These are phyloP conservation scores for Macrolepiota fuliginosa DNA, from an alignment of 768 basidiomycete species.

Conservation along the genomic window DNA sequence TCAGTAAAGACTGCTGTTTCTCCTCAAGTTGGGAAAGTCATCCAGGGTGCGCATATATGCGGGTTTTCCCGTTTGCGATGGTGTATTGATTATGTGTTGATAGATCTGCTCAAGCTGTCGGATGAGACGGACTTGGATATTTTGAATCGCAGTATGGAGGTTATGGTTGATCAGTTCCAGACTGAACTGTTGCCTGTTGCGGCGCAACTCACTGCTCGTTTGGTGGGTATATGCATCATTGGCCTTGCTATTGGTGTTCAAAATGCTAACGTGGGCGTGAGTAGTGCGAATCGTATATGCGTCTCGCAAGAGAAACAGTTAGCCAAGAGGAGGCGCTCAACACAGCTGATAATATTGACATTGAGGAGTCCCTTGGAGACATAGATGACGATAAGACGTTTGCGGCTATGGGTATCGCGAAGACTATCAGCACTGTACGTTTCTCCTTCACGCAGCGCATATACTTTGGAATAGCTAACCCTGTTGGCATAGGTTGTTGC, in stretches of 20 bases:
- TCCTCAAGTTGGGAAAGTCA: slow-evolving; percentile 81
- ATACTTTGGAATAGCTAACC: not conserved
- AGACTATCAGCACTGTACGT: slow-evolving; percentile 78
- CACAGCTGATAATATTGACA: slow-evolving; percentile 41
- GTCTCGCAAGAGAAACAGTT: slow-evolving; percentile 70
- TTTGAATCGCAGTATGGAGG: slow-evolving; percentile 79
- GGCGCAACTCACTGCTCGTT: slow-evolving; percentile 70
- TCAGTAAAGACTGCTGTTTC: slow-evolving; percentile 69
- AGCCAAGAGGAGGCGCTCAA: slow-evolving; percentile 48
- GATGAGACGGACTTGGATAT: slow-evolving; percentile 90
- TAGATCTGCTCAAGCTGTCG: slow-evolving; percentile 85
- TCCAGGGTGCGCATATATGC: slow-evolving; percentile 56
- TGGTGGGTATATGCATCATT: slow-evolving; percentile 45
- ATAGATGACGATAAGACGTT: slow-evolving; percentile 85
- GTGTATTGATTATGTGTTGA: not conserved
- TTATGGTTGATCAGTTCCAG: slow-evolving; percentile 84
- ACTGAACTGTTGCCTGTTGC: slow-evolving; percentile 84
- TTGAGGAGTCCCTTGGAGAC: slow-evolving; percentile 53
- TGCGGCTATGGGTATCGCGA: slow-evolving; percentile 83
- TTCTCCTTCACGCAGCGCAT: not conserved
- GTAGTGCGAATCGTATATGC: slow-evolving; percentile 81
- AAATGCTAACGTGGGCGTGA: not conserved
- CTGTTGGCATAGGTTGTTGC: slow-evolving; percentile 55
- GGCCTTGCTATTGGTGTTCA: not conserved
- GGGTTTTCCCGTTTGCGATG: not conserved